Base-by-base conservation (phyloP, 2,329 filamentous ascomycete genomes). In the Colletotrichum trifolii region DNA sequence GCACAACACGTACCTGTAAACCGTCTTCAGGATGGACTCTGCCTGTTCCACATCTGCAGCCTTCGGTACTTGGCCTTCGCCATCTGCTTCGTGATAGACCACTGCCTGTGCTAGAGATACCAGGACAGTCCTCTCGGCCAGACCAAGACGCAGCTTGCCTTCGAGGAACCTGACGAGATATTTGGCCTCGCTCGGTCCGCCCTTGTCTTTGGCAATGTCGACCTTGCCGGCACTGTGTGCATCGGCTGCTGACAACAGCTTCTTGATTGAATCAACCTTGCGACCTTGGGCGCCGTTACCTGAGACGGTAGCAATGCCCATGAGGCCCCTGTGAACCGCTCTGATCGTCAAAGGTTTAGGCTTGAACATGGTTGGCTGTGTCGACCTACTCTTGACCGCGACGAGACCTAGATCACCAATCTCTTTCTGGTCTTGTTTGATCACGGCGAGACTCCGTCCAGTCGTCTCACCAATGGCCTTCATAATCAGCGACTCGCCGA, bases 291-390 rank as follows among this genome's bases (percentile, higher is more conserved):
- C 91, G 47, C 95, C 95, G 73, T 92, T 91, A 9, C 96, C 96
- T 69, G 92, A 87, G 12, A 93, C 86, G 15, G 92, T 97, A 7
- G 96, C 96, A 74, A 99, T 96, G 39, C 85, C 87, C 83, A 98
- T 92, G 40, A 99, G 78, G 2, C 93, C 92, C 73, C 96, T 90
- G 72, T 96, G 94, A 2, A 99, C 94, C 35, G 91, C 93, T 62
- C 87, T 87, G 2, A 99, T 86, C 0, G 94, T 97, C 71, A 99
- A 81, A 35, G 94, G 85, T 78, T 97, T 97, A 2, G 94, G 96
- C 77, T 97, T 97, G 83, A 98, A 97, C 94, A 99, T 97, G 25
- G 96, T 98, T 10, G 93, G 93, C 74, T 99, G 96, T 49, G 94
- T 98, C 12, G 91, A 93, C 77, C 95, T 89, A 79, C 94, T 97